phyloP scores from a whole-genome alignment of 2,329 filamentous ascomycete species.

The Aspergillus sp. region DNA sequence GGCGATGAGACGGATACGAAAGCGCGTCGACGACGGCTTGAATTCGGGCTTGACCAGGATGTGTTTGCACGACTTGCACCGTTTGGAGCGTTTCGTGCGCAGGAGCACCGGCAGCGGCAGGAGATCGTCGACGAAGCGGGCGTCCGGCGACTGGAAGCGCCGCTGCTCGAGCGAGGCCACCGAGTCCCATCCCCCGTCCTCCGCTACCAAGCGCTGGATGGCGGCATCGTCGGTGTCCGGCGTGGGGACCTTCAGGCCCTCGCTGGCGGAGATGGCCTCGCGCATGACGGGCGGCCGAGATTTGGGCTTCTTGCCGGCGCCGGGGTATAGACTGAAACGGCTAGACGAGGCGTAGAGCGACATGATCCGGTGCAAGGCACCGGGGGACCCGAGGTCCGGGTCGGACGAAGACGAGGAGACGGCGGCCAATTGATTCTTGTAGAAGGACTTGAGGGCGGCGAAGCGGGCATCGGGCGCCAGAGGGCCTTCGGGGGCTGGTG shows the following conservation, averaged over 20 bases:
- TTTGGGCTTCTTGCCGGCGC: constrained; percentile 61
- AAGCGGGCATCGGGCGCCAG: constrained; percentile 71
- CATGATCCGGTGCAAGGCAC: constrained; percentile 84
- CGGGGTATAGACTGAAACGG: constrained; percentile 53
- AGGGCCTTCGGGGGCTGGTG: constrained; percentile 15
- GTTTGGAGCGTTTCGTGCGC: constrained; percentile 88
- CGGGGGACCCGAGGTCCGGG: constrained; percentile 68
- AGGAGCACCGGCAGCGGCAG: constrained; percentile 80
- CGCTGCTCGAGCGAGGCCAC: constrained; percentile 59
- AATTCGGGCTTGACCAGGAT: constrained; percentile 93
- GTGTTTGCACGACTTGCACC: constrained; percentile 87
- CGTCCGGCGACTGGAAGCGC: constrained; percentile 48
- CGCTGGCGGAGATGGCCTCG: constrained; percentile 68
- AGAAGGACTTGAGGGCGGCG: constrained; percentile 73
- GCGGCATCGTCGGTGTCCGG: constrained; percentile 60
- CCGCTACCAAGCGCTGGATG: constrained; percentile 58
- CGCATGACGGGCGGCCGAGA: constrained; percentile 72
- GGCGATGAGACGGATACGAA: constrained; percentile 88
- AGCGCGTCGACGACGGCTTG: constrained; percentile 84
- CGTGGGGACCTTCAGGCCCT: constrained; percentile 67
- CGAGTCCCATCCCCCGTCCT: constrained; percentile 60
- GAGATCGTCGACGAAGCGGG: constrained; percentile 70
- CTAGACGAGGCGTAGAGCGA: constrained; percentile 70
- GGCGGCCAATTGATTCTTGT: constrained; percentile 73
- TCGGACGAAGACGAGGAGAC: constrained; percentile 55